Base-by-base conservation (phyloP, 164 flowering plant genomes). In the Magnolia kwangsiensis region DNA sequence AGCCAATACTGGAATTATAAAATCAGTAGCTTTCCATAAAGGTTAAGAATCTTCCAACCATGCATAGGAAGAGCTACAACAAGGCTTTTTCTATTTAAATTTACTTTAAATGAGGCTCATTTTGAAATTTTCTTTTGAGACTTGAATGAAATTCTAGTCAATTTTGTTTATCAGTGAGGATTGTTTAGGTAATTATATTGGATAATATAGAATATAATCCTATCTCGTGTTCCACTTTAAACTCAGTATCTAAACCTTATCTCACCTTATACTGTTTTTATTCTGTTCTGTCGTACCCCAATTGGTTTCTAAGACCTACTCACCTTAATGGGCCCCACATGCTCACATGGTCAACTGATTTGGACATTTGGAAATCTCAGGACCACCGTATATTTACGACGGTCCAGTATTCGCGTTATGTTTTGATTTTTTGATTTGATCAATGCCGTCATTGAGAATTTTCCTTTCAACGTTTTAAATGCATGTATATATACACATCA, bases 151-250 rank as follows among this genome's bases (percentile, higher is more conserved):
- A 69, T 29, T 69, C 14, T 21, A 27, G 16, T 18, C 18, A 66
- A 66, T 66, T 71, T 82, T 75, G 45, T 72, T 31, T 50, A 69
- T 67, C 51, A 23, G 74, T 58, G 76, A 69, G 55, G 67, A 31
- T 73, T 73, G 7, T 65, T 79, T 51, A 8, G 45, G 73, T 75
- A 27, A 50, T 66, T 78, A 45, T 67, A 67, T 72, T 80, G 77
- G 81, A 85, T 81, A 79, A 76, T 79, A 78, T 59, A n/a, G 85
- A 86, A 84, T 81, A 79, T 85, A 80, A 87, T 84, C 82, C 59
- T 67, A 75, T 31, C 67, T 11, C 16, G 63, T 73, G 67, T 80
- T 78, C 37, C 76, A 73, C 67, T n/a, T 64, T 64, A n/a, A 64
- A 21, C 78, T 8, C n/a, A 67, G 81, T 78, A 84, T 81, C 82